phyloP scores from a whole-genome alignment of 1,284 basidiomycete genomes.

The Sporisorium scitamineum region DNA sequence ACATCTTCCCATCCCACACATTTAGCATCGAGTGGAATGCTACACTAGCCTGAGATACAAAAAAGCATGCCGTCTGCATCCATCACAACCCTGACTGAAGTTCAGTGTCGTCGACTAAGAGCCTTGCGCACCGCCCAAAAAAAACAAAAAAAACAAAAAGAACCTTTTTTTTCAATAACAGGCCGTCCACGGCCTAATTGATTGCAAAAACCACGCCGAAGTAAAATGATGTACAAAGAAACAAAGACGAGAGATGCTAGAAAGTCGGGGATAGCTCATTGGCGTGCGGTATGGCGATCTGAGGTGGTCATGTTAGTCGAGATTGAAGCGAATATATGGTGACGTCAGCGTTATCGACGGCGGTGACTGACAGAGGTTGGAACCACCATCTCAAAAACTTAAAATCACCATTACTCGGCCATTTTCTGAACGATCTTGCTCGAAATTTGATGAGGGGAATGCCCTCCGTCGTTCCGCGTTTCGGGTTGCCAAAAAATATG shows the following conservation, averaged over 20 bases:
- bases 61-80: too few relatives aligned
- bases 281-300: neutral
- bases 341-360: neutral
- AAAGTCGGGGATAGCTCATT: neutral
- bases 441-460: neutral
- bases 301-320: neutral
- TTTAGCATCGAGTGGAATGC: neutral
- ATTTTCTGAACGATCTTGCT: conserved; percentile 6
- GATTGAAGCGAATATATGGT: neutral
- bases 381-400: conserved; percentile 11
- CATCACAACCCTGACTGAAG: too few relatives aligned
- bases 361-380: neutral
- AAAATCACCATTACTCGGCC: conserved; percentile 7
- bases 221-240: too few relatives aligned
- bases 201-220: too few relatives aligned
- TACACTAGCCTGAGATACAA: too few relatives aligned
- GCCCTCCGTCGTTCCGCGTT: conserved; percentile 9
- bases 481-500: conserved; percentile 1
- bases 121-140: neutral
- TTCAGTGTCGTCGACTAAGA: too few relatives aligned
- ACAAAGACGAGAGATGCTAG: neutral
- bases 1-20: neutral
- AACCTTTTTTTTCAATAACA: too few relatives aligned
- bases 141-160: neutral
- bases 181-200: too few relatives aligned